These are phyloP conservation scores for Ceratobasidium sp. DNA, from an alignment of 1,284 basidiomycete species.

Conservation along the genomic window DNA sequence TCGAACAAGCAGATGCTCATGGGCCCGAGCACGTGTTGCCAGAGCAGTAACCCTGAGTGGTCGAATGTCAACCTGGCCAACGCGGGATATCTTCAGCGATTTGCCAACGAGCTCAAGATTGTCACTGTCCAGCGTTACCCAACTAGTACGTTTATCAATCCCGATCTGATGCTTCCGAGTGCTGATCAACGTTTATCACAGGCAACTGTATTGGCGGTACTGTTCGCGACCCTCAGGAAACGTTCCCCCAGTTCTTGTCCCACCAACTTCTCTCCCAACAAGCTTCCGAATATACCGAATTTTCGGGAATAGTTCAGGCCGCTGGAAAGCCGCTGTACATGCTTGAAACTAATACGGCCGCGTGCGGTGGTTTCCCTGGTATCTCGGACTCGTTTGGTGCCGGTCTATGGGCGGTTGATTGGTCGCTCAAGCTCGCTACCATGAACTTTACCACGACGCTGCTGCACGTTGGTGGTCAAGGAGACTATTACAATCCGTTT, in stretches of 20 bases:
- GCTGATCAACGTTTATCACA: neutral
- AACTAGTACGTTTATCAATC: conserved; percentile 18
- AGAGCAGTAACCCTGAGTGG: conserved; percentile 46
- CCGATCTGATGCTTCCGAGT: neutral
- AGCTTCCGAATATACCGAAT: conserved; percentile 33
- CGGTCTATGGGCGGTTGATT: conserved; percentile 75
- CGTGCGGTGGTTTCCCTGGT: conserved; percentile 56
- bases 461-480: conserved; percentile 49
- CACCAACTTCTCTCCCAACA: conserved; percentile 22
- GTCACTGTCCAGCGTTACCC: conserved; percentile 41
- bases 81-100: conserved; percentile 36
- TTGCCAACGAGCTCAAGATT: conserved; percentile 30
- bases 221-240: conserved; percentile 33
- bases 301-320: conserved; percentile 25
- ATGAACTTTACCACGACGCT: conserved; percentile 57
- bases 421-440: conserved; percentile 67
- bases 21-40: conserved; percentile 65
- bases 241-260: conserved; percentile 32
- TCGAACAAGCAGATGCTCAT: conserved; percentile 56
- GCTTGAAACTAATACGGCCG: conserved; percentile 58
- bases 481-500: conserved; percentile 53
- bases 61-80: conserved; percentile 41
- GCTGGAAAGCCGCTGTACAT: conserved; percentile 53
- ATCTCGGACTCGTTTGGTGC: conserved; percentile 66
- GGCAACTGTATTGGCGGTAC: conserved; percentile 37